phyloP scores from a whole-genome alignment of 768 basidiomycete species.

The Cystofilobasidium ferigula region DNA sequence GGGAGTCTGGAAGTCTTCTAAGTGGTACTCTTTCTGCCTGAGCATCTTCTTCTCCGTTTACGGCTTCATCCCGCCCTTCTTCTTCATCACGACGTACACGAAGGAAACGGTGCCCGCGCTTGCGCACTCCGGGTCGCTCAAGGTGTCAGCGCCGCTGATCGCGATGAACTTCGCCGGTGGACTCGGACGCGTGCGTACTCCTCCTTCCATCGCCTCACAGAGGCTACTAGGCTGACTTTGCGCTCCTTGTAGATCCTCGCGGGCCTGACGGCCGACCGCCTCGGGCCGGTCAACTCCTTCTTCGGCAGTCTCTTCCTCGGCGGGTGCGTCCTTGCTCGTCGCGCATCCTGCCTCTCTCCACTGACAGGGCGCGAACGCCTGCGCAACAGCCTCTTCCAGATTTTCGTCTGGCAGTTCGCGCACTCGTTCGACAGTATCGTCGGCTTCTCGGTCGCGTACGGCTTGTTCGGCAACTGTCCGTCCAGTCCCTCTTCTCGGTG shows the following conservation, averaged over 20 bases:
- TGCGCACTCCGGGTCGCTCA: neutral
- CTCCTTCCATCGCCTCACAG: neutral
- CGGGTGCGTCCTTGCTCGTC: constrained; percentile 3
- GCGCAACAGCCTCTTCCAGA: constrained; percentile 7
- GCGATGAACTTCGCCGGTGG: constrained; percentile 14
- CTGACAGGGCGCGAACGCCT: too few species aligned
- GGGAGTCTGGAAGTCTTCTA: neutral
- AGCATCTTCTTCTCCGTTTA: constrained; percentile 6
- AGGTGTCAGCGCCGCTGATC: constrained; percentile 8
- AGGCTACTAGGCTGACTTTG: neutral
- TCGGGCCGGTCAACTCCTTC: constrained; percentile 16
- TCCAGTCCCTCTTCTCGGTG: too few species aligned
- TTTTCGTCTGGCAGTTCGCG: constrained; percentile 18
- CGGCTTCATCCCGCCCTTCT: constrained; percentile 14
- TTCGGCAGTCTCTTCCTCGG: constrained; percentile 7
- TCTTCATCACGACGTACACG: constrained; percentile 14
- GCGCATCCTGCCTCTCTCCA: neutral
- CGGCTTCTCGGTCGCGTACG: constrained; percentile 8
- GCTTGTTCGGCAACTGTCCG: constrained; percentile 4
- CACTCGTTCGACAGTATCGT: constrained; percentile 9
- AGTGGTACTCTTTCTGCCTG: constrained; percentile 7
- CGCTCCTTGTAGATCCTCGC: constrained; percentile 3
- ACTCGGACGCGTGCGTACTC: neutral
- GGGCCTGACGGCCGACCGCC: neutral
- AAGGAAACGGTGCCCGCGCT: neutral